Evolutionary conservation across 108 stramenopile genomes (phyloP), one percentile per base, ranked within the genome.

Genomic region (Nitzschia palea): DNA sequence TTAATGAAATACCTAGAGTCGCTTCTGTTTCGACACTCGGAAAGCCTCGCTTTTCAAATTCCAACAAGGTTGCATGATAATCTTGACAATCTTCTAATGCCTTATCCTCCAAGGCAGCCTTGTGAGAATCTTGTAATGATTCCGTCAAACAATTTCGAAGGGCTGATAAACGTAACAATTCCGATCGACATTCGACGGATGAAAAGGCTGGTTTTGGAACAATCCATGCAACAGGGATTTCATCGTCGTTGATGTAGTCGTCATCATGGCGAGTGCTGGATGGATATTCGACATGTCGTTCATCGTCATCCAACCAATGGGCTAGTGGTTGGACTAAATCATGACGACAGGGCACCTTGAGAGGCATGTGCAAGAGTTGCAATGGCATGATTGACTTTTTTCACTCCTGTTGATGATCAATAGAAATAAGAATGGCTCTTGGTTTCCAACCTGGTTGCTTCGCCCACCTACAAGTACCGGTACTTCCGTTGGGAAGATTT

Each of bases 1-100:
- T 65, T 32, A 84, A 45, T 10, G 32, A 14, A 4, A 74, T 59
- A 8, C 36, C 36, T 31, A 37, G 8, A 4, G 43, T 27, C 4
- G 4, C 30, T 26, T 55, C 27, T 51, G 64, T 55, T 28, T 70
- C 69, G 4, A 55, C 12, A 17, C 79, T 78, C 4, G 80, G 83
- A 64, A 84, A 80, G 12, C 80, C 83, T 27, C 58, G 73, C 47
- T 70, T 55, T 44, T 80, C 83, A 58, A 80, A 80, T 45, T 67
- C 73, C 37, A 80, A 59, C 43, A 84, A 61, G 17, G 70, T 65
- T 17, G 83, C 83, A 53, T 84, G 77, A 55, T 84, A 84, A 28
- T 84, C 83, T 22, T 71, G 64, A 37, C 71, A 70, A 59, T 84
- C 83, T 15, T 69, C 63, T 47, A 84, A 44, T 0, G 43, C 48